Evolutionary conservation across 1,284 basidiomycete genomes (phyloP), one percentile per base, ranked within the genome.

Genomic region (Xanthoconium separans): DNA sequence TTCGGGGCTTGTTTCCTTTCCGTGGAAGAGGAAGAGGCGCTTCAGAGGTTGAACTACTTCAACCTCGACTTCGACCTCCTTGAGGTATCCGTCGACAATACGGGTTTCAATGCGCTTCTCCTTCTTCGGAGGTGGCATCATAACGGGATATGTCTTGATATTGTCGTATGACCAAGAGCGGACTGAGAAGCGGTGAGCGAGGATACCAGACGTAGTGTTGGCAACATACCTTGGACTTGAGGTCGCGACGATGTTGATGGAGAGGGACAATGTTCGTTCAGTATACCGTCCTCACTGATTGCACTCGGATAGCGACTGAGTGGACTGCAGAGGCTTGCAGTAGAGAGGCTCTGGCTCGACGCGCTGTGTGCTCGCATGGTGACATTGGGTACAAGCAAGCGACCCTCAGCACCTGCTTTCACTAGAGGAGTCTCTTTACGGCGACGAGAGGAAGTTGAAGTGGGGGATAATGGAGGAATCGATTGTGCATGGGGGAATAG

Each of bases 91-190:
- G 55, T 85, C 77, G 44, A 85, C 73, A 40, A 84, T 47, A 29
- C 59, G 68, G 9, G 64, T 66, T 64, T 75, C 74, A 18, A 75
- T 74, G 55, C 76, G 77, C 64, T 76, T 80, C 71, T 83, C 81
- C 66, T 75, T 83, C 70, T 76, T 76, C 27, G 72, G 68, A 16
- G 78, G 78, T 40, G 78, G 70, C 55, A 75, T 77, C 82, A 88
- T 84, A 56, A 81, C 73, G 7, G 83, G 81, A 58, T 87, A 88
- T 1, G 83, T 85, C 64, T 77, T 77, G 50, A 84, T 69, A 59
- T 84, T 82, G 59, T 87, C 85, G 61, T 87, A 87, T 2, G 84
- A 87, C 84, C 83, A 85, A 2, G 85, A 82, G 18, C 83, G 83
- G 13, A 74, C 86, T 63, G 39, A 44, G 44, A 13, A 9, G 6